These are phyloP conservation scores for Russula lepida DNA, from an alignment of 768 basidiomycete species.

Conservation along the genomic window DNA sequence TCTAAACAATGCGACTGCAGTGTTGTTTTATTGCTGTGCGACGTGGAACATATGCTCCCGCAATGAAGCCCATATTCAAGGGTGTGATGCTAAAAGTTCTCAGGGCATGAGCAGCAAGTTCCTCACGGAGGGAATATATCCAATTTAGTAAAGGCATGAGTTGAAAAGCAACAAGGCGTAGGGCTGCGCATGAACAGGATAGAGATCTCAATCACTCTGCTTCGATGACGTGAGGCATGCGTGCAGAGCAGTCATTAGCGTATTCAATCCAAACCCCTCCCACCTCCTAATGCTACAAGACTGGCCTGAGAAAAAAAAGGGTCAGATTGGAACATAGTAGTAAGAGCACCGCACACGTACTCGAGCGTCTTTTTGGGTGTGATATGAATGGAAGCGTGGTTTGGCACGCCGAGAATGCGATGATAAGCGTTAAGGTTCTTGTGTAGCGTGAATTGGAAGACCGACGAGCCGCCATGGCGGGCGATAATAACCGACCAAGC, in stretches of 20 bases:
- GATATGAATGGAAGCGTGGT: conserved; percentile 74
- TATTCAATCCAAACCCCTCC: background rate
- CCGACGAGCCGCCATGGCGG: conserved; percentile 81
- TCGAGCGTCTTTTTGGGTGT: conserved; percentile 43
- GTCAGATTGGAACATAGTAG: background rate
- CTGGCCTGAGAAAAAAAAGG: background rate
- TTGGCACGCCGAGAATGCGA: conserved; percentile 75
- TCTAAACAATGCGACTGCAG: background rate
- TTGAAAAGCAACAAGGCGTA: background rate
- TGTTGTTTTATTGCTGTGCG: too few species aligned
- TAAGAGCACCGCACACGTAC: conserved; percentile 32
- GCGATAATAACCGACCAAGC: conserved; percentile 83
- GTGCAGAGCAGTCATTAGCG: background rate
- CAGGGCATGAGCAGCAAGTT: background rate
- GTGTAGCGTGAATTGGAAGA: conserved; percentile 97
- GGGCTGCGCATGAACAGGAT: background rate
- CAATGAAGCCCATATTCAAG: background rate
- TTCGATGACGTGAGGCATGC: background rate
- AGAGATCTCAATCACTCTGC: background rate
- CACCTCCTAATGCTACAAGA: background rate
- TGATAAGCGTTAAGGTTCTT: conserved; percentile 97
- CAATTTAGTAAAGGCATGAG: background rate
- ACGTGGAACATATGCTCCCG: too few species aligned
- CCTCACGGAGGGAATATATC: background rate
- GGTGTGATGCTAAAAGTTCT: background rate